phyloP scores from a whole-genome alignment of 148 eudicot genomes.

The Rhododendron henanense region DNA sequence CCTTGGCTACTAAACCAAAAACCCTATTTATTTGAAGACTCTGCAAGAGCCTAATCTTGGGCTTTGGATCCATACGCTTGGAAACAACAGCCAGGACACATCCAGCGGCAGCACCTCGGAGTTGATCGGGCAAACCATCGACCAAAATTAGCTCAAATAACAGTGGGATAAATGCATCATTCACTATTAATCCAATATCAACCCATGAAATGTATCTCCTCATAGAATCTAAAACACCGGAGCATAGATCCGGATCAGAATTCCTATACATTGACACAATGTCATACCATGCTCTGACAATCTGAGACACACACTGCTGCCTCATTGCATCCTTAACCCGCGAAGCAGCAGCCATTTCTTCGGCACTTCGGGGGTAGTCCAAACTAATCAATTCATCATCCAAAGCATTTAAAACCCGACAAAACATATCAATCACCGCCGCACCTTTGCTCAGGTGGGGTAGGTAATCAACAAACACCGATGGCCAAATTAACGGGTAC shows the following conservation, averaged over 20 bases:
- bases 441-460: constrained; percentile 60
- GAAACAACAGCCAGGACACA: constrained; percentile 77
- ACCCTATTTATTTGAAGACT: constrained; percentile 72
- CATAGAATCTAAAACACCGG: constrained; percentile 70
- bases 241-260: constrained; percentile 73
- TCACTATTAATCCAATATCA: constrained; percentile 75
- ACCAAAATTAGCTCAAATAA: constrained; percentile 74
- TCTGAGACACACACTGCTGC: constrained; percentile 81
- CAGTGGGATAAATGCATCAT: constrained; percentile 59
- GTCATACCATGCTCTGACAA: constrained; percentile 74
- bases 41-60: constrained; percentile 65
- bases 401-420: constrained; percentile 78
- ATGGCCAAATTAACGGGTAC: constrained; percentile 74
- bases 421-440: constrained; percentile 92
- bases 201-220: constrained; percentile 90
- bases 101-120: constrained; percentile 69
- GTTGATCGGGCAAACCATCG: constrained; percentile 59
- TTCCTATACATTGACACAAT: constrained; percentile 64
- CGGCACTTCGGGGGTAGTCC: constrained; percentile 68
- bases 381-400: constrained; percentile 91
- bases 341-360: constrained; percentile 56
- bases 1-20: constrained; percentile 58
- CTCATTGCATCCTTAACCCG: constrained; percentile 93
- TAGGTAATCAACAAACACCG: constrained; percentile 70
- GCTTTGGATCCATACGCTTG: constrained; percentile 76